Evolutionary conservation across 352 stramenopile species (phyloP).

Genomic region (Globisporangium sylvaticum): DNA sequence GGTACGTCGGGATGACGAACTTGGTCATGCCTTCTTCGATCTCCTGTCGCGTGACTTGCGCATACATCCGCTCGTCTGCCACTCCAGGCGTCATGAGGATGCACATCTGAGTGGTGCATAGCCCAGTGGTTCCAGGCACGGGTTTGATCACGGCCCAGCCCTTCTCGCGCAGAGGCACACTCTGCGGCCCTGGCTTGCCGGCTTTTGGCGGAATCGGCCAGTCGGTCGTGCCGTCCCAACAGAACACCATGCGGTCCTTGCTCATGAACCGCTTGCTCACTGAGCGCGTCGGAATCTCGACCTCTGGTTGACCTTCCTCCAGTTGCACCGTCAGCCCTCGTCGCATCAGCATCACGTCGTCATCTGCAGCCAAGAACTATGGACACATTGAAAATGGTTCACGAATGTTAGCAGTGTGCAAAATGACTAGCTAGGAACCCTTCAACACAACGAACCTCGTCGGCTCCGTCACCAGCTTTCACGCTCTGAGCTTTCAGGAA

Average conservation of each 20-base stretch:
- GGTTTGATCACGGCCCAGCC: slow-evolving; percentile 12
- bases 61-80: slow-evolving; percentile 7
- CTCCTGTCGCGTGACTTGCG: not conserved
- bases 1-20: slow-evolving; percentile 11
- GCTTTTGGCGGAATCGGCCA: not conserved
- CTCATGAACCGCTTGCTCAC: slow-evolving; percentile 14
- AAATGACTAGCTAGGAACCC: no score
- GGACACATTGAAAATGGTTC: not conserved
- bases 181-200: not conserved
- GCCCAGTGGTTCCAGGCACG: not conserved
- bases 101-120: slow-evolving; percentile 1
- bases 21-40: not conserved
- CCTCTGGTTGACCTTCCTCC: not conserved
- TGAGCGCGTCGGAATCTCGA: not conserved
- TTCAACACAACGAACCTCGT: not conserved
- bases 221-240: slow-evolving; percentile 3
- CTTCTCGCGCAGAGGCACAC: slow-evolving; percentile 6
- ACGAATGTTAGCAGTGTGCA: not conserved
- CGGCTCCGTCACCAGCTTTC: not conserved
- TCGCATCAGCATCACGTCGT: slow-evolving; percentile 12
- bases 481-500: not conserved
- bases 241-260: slow-evolving; percentile 9
- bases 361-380: not conserved
- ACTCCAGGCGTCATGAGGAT: slow-evolving; percentile 5
- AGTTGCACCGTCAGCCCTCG: not conserved